Base-by-base conservation (phyloP, 2,329 filamentous ascomycete genomes). In the Fusarium sp. region DNA sequence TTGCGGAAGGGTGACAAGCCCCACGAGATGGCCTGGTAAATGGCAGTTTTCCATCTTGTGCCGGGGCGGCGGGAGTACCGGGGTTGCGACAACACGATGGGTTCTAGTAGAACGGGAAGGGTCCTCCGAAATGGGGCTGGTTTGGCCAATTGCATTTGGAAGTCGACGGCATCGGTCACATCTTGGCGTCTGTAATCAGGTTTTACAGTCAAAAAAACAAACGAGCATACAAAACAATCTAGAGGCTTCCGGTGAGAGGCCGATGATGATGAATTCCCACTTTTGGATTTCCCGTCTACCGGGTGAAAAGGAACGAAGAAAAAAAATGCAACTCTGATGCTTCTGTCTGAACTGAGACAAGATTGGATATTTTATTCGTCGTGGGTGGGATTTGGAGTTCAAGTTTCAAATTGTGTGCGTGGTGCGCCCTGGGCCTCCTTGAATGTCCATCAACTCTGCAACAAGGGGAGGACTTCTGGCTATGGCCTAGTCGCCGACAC, bases 1-100 rank as follows among this genome's bases (percentile, higher is more conserved):
- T 93, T 99, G 88, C 94, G 96, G 89, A 98, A 95, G 91, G 97
- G 97, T 84, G 96, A 99, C 91, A 95, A 96, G 93, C 97, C 97
- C 88, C 97, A 99, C 90, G 94, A 97, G 92, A 98, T 99, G 97
- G 94, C 94, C 89, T 99, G 96, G 92, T 99, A 98, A 88, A 91
- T 75, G 78, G 30, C 30, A 76, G 74, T 27, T 30, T 30, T 52
- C 78, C 79, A 80, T 75, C 71, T 74, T 79, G 69, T 68, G 72
- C 73, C 74, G 75, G 78, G 74, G 75, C 75, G 75, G 72, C 72
- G 73, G 74, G 73, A 76, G 71, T 75, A 78, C 72, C 70, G 70
- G 77, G 78, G 72, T 79, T 78, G 76, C 78, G 81, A 82, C 73
- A 80, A 80, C 71, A 69, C 33, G 35, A 81, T 76, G 78, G 82